A percentile compares a stretch with the other conserved stretches of the same genome.
phyloP scores from a whole-genome alignment of 192 early-diverging fungal genomes.

The Backusella circina region DNA sequence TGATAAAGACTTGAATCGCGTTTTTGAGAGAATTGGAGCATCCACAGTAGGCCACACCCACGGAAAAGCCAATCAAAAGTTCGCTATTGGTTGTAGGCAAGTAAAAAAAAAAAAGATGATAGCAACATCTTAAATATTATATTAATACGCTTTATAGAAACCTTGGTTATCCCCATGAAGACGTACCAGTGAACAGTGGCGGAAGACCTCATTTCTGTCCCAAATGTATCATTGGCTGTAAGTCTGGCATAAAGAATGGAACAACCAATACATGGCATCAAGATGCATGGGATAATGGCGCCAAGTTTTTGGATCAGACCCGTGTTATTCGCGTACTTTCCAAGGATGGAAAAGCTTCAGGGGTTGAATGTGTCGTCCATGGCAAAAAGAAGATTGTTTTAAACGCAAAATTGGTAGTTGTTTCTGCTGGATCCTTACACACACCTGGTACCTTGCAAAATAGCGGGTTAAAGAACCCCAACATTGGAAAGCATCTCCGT shows the following conservation, averaged over 20 bases:
- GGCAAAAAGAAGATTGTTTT: slow-evolving; percentile 34
- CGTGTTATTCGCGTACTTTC: slow-evolving; percentile 55
- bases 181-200: slow-evolving; percentile 68
- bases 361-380: slow-evolving; percentile 41
- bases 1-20: slow-evolving; percentile 44
- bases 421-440: slow-evolving; percentile 60
- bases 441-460: slow-evolving; percentile 59
- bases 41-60: slow-evolving; percentile 46
- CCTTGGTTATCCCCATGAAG: slow-evolving; percentile 53
- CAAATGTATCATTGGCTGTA: slow-evolving; percentile 66
- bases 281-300: slow-evolving; percentile 62
- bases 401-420: slow-evolving; percentile 55
- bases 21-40: slow-evolving; percentile 55
- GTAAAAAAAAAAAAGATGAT: neutral
- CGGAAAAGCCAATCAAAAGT: slow-evolving; percentile 56
- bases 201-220: slow-evolving; percentile 52
- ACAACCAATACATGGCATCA: slow-evolving; percentile 63
- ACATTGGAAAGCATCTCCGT: slow-evolving; percentile 66
- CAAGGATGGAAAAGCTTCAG: slow-evolving; percentile 51
- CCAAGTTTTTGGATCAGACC: slow-evolving; percentile 56
- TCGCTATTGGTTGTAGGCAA: slow-evolving; percentile 61
- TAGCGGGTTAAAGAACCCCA: slow-evolving; percentile 62
- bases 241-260: slow-evolving; percentile 66
- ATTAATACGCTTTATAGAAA: slow-evolving; percentile 18
- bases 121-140: neutral